These are phyloP conservation scores for Drechslerella coelobrocha DNA, from an alignment of 2,329 filamentous ascomycete genomes.

Conservation along the genomic window DNA sequence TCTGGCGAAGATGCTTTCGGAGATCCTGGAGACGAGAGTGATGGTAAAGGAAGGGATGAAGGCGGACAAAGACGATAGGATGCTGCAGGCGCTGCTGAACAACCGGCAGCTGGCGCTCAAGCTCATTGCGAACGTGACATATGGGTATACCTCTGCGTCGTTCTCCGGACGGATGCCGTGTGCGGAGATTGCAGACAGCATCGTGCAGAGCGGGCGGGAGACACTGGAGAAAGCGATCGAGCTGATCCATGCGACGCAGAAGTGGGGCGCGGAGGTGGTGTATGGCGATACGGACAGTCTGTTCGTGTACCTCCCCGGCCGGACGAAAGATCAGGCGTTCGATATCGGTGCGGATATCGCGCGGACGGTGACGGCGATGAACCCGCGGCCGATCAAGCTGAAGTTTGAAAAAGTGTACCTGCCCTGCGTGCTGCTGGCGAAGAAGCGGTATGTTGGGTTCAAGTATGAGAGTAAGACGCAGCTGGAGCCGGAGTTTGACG, in stretches of 20 bases:
- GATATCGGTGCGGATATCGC: conserved; percentile 91
- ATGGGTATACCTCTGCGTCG: conserved; percentile 94
- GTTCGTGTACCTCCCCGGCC: conserved; percentile 86
- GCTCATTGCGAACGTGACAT: conserved; percentile 97
- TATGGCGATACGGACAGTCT: conserved; percentile 97
- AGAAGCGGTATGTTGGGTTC: conserved; percentile 98
- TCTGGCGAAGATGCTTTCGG: conserved; percentile 92
- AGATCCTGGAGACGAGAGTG: conserved; percentile 92
- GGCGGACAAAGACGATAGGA: conserved; percentile 80
- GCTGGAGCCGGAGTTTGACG: conserved; percentile 84
- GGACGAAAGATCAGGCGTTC: conserved; percentile 87
- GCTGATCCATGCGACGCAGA: conserved; percentile 82
- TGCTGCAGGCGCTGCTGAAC: conserved; percentile 84
- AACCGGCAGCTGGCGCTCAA: conserved; percentile 94
- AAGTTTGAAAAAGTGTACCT: conserved; percentile 99
- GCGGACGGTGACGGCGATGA: conserved; percentile 82
- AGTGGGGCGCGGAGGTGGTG: conserved; percentile 94
- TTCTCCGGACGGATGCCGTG: conserved; percentile 98
- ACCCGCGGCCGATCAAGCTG: conserved; percentile 88
- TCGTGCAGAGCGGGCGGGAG: conserved; percentile 93
- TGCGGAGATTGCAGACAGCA: conserved; percentile 96
- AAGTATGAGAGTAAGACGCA: conserved; percentile 86
- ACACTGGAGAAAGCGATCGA: conserved; percentile 88
- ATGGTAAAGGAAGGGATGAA: conserved; percentile 99
- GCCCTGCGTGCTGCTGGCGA: conserved; percentile 89